Evolutionary conservation across 2,329 filamentous ascomycete species (phyloP).

Genomic region (Diaporthe vexans): DNA sequence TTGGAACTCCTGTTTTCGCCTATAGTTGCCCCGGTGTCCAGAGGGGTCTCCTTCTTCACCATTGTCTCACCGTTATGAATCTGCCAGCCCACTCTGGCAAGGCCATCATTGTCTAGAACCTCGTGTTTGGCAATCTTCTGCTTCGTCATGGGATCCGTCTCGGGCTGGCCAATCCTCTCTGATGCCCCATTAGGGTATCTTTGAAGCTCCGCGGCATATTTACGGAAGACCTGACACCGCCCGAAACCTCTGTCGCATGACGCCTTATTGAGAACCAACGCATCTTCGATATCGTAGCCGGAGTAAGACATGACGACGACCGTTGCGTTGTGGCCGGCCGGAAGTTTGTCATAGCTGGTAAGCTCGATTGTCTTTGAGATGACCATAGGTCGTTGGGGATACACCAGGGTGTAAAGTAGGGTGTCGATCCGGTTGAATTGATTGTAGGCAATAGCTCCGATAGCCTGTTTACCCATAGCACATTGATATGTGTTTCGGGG

Average conservation of each 20-base stretch:
- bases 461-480: slow-evolving; percentile 99
- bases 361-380: slow-evolving; percentile 97
- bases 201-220: slow-evolving; percentile 88
- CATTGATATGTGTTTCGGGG: slow-evolving; percentile 99
- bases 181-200: slow-evolving; percentile 86
- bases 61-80: slow-evolving; percentile 86
- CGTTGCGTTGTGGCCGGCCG: slow-evolving; percentile 95
- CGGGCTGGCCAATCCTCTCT: slow-evolving; percentile 75
- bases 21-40: slow-evolving; percentile 81
- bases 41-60: slow-evolving; percentile 89
- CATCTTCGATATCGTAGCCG: slow-evolving; percentile 99
- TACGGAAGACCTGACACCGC: slow-evolving; percentile 97
- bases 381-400: slow-evolving; percentile 97
- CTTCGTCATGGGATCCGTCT: slow-evolving; percentile 73
- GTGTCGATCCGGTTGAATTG: slow-evolving; percentile 98
- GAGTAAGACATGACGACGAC: slow-evolving; percentile 99
- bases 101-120: slow-evolving; percentile 85
- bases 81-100: slow-evolving; percentile 87
- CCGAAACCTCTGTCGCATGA: slow-evolving; percentile 96
- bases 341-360: slow-evolving; percentile 96
- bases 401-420: slow-evolving; percentile 95
- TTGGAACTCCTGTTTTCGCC: slow-evolving; percentile 77
- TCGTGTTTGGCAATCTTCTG: slow-evolving; percentile 76
- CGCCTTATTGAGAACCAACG: slow-evolving; percentile 95
- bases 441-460: slow-evolving; percentile 97